Percentiles rank a stretch among this genome's conserved stretches.
Conservation (phyloP, 2,329 filamentous ascomycete species). For the Talaromyces rugulosus region DNA sequence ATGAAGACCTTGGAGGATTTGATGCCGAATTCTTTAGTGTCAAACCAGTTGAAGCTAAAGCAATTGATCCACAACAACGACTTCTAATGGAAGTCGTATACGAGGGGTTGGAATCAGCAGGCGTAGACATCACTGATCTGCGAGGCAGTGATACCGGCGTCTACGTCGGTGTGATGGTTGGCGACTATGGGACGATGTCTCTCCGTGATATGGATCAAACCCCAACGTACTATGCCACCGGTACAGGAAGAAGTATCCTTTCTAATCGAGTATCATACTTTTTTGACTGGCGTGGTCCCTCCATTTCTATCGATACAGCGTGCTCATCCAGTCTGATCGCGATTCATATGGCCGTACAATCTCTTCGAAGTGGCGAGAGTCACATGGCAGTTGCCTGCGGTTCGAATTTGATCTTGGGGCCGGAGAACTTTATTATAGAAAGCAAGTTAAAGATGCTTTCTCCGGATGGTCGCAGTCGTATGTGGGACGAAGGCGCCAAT, state of each 20-base stretch:
- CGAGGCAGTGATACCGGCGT: too few species aligned
- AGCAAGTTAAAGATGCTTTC: conserved; percentile 45
- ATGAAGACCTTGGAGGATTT: too few species aligned
- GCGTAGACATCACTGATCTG: too few species aligned
- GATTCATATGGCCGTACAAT: conserved; percentile 29
- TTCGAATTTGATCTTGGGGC: conserved; percentile 23
- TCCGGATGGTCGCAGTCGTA: conserved; percentile 43
- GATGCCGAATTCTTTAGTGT: too few species aligned
- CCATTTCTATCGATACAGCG: conserved; percentile 44
- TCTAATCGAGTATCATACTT: conserved; percentile 40
- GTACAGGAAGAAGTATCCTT: conserved; percentile 32
- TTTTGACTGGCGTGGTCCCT: conserved; percentile 37
- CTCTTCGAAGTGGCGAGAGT: background rate
- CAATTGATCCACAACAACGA: too few species aligned
- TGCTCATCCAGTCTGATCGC: conserved; percentile 42
- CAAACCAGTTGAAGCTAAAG: too few species aligned
- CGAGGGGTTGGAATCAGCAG: too few species aligned
- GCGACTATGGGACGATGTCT: conserved; percentile 20
- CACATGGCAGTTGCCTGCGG: conserved; percentile 20
- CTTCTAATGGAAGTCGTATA: too few species aligned
- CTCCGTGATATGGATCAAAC: conserved; percentile 12
- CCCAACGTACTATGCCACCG: conserved; percentile 19
- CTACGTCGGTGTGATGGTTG: conserved; percentile 20
- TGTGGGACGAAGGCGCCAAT: conserved; percentile 44
- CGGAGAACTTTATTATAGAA: conserved; percentile 24